Base-by-base conservation (phyloP, 2,329 filamentous ascomycete species). In the Geosmithia putterillii region DNA sequence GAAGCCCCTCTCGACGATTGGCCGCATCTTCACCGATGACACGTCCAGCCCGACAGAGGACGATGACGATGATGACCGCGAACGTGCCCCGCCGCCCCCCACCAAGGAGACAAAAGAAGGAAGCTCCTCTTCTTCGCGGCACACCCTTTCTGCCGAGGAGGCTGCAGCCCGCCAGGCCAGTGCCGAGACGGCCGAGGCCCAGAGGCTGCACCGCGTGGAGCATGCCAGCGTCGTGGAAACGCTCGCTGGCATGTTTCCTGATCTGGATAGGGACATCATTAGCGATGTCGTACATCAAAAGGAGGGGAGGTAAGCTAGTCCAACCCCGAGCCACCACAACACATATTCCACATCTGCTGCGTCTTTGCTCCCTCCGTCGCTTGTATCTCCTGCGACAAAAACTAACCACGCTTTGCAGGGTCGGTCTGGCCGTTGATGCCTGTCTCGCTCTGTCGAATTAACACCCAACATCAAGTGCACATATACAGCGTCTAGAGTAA, bases 231-330 rank as follows among this genome's bases (percentile, higher is more conserved):
- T 98, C 7, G 90, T 96, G 3, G 92, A 96, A 64, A 96, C 92
- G 32, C 66, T 98, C 45, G 81, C 86, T 40, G 84, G 87, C 53
- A 98, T 98, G 92, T 98, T 98, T 60, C 92, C 92, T 1, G 88
- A 94, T 57, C 69, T 98, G 42, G 92, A 98, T 60, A 79, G 80
- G 54, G 94, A 98, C 41, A 76, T 98, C 34, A 96, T 98, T 57
- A 89, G 89, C 54, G 92, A 98, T 65, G 92, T 98, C 36, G 92
- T 98, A 21, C 81, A 90, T 59, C 79, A 94, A 67, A 95, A 98
- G 65, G 83, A 95, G 63, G 94, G 92, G 58, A 79, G 86, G 87
- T 90, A 62, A n/a, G n/a, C n/a, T n/a, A n/a, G n/a, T n/a, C n/a
- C n/a, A n/a, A n/a, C n/a, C n/a, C n/a, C n/a, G n/a, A n/a, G n/a